Conservation (phyloP, 2,329 filamentous ascomycete species). For the Karstenula rhodostoma region DNA sequence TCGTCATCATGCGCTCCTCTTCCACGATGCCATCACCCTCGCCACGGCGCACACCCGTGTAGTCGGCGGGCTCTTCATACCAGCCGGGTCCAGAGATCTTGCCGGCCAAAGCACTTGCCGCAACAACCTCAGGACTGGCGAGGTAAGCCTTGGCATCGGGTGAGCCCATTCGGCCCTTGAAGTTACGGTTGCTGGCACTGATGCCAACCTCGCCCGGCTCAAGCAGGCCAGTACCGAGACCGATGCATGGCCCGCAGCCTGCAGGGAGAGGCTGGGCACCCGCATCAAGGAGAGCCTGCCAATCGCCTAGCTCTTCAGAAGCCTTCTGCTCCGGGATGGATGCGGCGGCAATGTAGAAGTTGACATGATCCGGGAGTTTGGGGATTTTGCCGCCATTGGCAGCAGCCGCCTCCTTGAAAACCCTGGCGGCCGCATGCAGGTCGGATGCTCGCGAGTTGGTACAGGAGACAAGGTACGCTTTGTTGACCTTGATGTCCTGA, state of each 20-base stretch:
- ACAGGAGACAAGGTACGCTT: slow-evolving; percentile 88
- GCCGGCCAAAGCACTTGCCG: slow-evolving; percentile 81
- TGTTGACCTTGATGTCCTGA: slow-evolving; percentile 79
- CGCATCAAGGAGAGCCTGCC: slow-evolving; percentile 81
- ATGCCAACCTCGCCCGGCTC: slow-evolving; percentile 89
- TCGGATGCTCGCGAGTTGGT: slow-evolving; percentile 87
- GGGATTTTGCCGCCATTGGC: slow-evolving; percentile 67
- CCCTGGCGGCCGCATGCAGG: slow-evolving; percentile 79
- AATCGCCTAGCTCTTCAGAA: slow-evolving; percentile 83
- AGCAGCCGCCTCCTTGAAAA: slow-evolving; percentile 79
- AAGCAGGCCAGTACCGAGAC: slow-evolving; percentile 79
- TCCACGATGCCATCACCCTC: slow-evolving; percentile 73
- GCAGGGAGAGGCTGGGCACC: slow-evolving; percentile 76
- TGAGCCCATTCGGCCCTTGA: slow-evolving; percentile 88
- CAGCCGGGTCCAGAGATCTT: slow-evolving; percentile 78
- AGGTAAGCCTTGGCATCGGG: slow-evolving; percentile 84
- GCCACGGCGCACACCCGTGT: slow-evolving; percentile 72
- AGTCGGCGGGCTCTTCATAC: slow-evolving; percentile 76
- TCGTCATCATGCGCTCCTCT: slow-evolving; percentile 70
- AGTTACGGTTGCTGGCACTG: slow-evolving; percentile 84
- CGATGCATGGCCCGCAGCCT: slow-evolving; percentile 87
- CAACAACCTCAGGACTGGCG: slow-evolving; percentile 88
- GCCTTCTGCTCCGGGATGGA: slow-evolving; percentile 78
- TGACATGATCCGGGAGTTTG: slow-evolving; percentile 77
- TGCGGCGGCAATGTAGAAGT: slow-evolving; percentile 90